A percentile compares a stretch with the other conserved stretches of the same genome.
Evolutionary conservation across 257 asterid genomes (phyloP).

Genomic region (Solanum rostratum): DNA sequence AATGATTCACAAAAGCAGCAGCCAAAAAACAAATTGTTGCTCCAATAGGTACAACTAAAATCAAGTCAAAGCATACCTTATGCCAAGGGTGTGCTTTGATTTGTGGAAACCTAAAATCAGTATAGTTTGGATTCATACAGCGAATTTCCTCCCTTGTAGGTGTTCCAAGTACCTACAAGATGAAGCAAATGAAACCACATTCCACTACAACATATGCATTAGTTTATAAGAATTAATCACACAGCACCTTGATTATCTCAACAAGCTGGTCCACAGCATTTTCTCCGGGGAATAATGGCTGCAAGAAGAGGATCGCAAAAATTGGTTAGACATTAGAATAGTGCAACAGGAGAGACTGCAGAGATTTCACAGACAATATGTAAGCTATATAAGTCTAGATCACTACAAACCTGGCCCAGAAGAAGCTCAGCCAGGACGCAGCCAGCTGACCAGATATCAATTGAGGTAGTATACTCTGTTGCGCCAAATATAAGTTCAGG

Average conservation of each 20-base stretch:
- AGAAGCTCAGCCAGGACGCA: conserved; percentile 96
- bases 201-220: background rate
- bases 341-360: background rate
- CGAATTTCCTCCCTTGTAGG: conserved; percentile 96
- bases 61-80: conserved; percentile 38
- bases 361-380: background rate
- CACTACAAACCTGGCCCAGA: conserved; percentile 63
- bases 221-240: background rate
- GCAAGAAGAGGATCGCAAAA: conserved; percentile 1
- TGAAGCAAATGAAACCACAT: conserved; percentile 5
- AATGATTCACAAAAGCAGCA: background rate
- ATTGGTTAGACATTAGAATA: conserved; percentile 8
- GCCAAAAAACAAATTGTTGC: background rate
- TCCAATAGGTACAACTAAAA: background rate
- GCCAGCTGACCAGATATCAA: conserved; percentile 99
- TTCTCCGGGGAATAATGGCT: conserved; percentile 97
- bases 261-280: conserved; percentile 97
- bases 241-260: conserved; percentile 77
- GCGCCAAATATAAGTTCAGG: conserved; percentile 99
- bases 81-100: conserved; percentile 97
- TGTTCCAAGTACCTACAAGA: conserved; percentile 83
- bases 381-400: background rate
- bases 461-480: conserved; percentile 79
- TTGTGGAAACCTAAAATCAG: conserved; percentile 90
- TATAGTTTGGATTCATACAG: conserved; percentile 90